These are phyloP conservation scores for Penicillium sp. DNA, from an alignment of 2,329 filamentous ascomycete genomes.

Conservation along the genomic window DNA sequence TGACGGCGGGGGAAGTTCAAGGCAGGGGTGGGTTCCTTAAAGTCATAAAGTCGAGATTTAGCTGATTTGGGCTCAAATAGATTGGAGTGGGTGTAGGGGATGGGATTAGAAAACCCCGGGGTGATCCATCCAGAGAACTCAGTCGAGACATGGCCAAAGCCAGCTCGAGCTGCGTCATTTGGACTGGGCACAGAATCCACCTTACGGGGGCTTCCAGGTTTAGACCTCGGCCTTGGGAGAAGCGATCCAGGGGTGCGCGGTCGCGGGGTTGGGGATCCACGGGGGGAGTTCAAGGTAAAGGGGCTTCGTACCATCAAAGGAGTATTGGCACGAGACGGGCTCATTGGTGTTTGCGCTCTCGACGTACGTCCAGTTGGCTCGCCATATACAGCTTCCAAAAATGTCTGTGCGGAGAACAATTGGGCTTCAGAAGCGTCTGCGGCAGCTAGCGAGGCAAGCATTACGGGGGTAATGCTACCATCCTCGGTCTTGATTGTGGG, in stretches of 20 bases:
- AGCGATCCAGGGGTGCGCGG: constrained; percentile 17
- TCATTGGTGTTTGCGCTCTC: constrained; percentile 67
- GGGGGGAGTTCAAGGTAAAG: constrained; percentile 28
- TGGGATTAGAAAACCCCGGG: constrained; percentile 17
- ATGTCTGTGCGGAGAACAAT: constrained; percentile 69
- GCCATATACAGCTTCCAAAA: constrained; percentile 74
- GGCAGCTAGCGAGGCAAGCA: constrained; percentile 70
- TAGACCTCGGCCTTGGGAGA: constrained; percentile 9
- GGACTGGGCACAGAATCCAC: not conserved
- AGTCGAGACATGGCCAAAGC: constrained; percentile 1
- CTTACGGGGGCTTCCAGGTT: constrained; percentile 14
- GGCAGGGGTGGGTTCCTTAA: constrained; percentile 58
- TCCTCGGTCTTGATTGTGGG: constrained; percentile 65
- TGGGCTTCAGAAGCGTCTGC: constrained; percentile 80
- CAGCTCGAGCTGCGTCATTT: constrained; percentile 10
- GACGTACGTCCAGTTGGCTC: constrained; percentile 62
- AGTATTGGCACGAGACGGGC: constrained; percentile 47
- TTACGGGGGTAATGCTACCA: constrained; percentile 52
- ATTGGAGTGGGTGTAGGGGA: constrained; percentile 29
- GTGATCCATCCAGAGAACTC: constrained; percentile 15
- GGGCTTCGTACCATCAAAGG: constrained; percentile 44
- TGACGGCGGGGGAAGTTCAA: constrained; percentile 57
- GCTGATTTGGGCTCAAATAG: constrained; percentile 29
- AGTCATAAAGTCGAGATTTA: constrained; percentile 39
- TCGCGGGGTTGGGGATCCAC: constrained; percentile 19